Base-by-base conservation (phyloP, 139 green algal species). In the Tetradesmus obliquus region DNA sequence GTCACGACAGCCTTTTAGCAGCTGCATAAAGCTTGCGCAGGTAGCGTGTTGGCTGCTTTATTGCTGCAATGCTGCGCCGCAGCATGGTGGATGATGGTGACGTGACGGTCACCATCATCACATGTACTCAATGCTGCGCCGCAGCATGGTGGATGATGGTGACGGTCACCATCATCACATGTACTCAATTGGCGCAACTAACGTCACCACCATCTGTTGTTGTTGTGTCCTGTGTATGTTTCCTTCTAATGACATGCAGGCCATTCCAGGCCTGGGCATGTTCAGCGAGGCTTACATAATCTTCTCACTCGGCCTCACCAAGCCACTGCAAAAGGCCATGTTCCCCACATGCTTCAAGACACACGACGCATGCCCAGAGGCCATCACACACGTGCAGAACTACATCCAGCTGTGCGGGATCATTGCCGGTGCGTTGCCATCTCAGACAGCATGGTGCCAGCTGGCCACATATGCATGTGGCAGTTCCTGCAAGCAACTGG, bases 231-330 rank as follows among this genome's bases (percentile, higher is more conserved):
- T 45, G 32, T 45, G 66, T 76, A 24, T 13, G 12, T 24, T 5
- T 24, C 0, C 17, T 24, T 24, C 66, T 7, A 5, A 17, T 76
- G 12, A 9, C 5, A 1, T 24, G 66, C 66, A 76, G 66, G 71
- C 86, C 51, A 90, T 90, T 13, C 86, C 86, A 24, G 86, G 86
- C 7, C 86, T 90, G 55, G 86, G 90, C 80, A 93, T 93, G 90
- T 93, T 92, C 90, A 91, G 58, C 10, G 90, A 93, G 51, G 92
- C 90, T 15, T 92, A 93, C 89, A 93, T 94, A 81, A 90, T 94
- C 54, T 94, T 94, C 86, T 91, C 71, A 4, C 45, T 92, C 32
- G 87, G 87, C 79, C 81, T 91, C 13, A 92, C 87, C 53, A 90
- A 84, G 60, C 91, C 91, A 0, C 55, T 93, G 45, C 90, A 92